Percentiles rank a stretch among this genome's conserved stretches.
These are phyloP conservation scores for Geosmithia putterillii DNA, from an alignment of 2,329 filamentous ascomycete species.

Conservation along the genomic window DNA sequence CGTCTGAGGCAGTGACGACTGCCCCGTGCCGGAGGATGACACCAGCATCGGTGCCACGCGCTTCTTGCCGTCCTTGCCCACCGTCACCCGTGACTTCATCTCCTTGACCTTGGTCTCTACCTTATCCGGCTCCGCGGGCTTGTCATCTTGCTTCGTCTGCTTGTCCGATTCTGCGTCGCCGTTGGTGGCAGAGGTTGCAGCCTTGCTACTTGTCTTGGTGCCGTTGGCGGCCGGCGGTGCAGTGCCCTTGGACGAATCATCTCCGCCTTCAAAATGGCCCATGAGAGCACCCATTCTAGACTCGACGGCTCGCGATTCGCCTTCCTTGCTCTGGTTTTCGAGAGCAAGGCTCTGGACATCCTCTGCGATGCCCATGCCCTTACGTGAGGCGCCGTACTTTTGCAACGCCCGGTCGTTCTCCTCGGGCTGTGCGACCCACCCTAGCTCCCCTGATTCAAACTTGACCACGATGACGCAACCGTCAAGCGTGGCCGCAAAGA, in stretches of 20 bases:
- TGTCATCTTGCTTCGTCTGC: slow-evolving; percentile 22
- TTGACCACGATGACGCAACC: slow-evolving; percentile 72
- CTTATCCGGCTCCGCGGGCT: slow-evolving; percentile 24
- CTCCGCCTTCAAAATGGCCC: slow-evolving; percentile 57
- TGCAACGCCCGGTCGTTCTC: slow-evolving; percentile 90
- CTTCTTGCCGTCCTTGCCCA: slow-evolving; percentile 96
- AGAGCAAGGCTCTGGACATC: slow-evolving; percentile 79
- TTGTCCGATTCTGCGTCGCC: slow-evolving; percentile 21
- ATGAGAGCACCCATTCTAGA: slow-evolving; percentile 97
- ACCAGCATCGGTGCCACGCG: slow-evolving; percentile 85
- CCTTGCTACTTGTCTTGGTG: slow-evolving; percentile 23
- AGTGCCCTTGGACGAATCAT: slow-evolving; percentile 35
- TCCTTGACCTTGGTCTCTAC: slow-evolving; percentile 39
- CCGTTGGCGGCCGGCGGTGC: slow-evolving; percentile 33
- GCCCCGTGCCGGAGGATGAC: slow-evolving; percentile 74
- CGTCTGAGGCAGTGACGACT: slow-evolving; percentile 80
- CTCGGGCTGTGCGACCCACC: slow-evolving; percentile 72
- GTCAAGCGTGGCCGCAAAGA: slow-evolving; percentile 81
- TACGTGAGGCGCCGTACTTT: slow-evolving; percentile 81
- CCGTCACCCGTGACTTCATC: slow-evolving; percentile 82
- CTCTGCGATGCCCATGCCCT: slow-evolving; percentile 83
- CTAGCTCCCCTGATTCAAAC: slow-evolving; percentile 80
- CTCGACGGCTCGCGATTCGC: slow-evolving; percentile 79
- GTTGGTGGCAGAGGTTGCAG: slow-evolving; percentile 21
- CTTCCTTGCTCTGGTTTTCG: slow-evolving; percentile 85